phyloP scores from a whole-genome alignment of 495 filamentous ascomycete species.

The Hypoxylon crocopeplum region DNA sequence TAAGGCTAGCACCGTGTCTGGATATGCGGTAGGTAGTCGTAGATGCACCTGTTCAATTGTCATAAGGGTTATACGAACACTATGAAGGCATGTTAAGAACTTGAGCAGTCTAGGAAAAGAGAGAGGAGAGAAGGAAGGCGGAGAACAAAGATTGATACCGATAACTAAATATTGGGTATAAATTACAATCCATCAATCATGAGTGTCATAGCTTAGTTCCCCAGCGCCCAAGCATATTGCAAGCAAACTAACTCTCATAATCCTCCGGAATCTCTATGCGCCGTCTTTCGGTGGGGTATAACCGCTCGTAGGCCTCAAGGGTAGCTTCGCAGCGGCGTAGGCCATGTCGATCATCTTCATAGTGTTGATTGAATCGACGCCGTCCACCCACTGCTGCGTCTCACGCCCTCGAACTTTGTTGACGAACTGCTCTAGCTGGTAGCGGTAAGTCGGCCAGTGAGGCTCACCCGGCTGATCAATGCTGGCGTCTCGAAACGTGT shows the following conservation, averaged over 20 bases:
- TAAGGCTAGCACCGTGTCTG: no score
- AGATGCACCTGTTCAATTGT: no score
- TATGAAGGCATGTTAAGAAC: no score
- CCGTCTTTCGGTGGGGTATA: slow-evolving; percentile 3
- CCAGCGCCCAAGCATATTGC: neutral
- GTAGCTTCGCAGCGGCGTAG: slow-evolving; percentile 57
- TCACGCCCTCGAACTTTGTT: slow-evolving; percentile 57
- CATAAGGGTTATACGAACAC: no score
- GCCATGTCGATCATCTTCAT: slow-evolving; percentile 62
- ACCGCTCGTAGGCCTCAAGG: slow-evolving; percentile 47
- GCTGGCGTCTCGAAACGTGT: slow-evolving; percentile 50
- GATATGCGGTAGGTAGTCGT: no score
- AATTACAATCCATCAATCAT: no score
- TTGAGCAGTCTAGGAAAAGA: no score
- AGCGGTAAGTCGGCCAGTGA: slow-evolving; percentile 59
- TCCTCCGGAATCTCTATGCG: neutral
- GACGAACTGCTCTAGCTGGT: slow-evolving; percentile 65
- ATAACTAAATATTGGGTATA: no score
- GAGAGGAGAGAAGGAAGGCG: no score
- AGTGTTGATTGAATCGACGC: slow-evolving; percentile 58
- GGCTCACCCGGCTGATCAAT: slow-evolving; percentile 45
- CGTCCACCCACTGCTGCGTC: slow-evolving; percentile 57
- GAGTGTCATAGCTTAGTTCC: no score
- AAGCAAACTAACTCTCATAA: neutral
- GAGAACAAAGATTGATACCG: no score